Base-by-base conservation (phyloP, 2,329 filamentous ascomycete genomes). In the Diplodia corticola region DNA sequence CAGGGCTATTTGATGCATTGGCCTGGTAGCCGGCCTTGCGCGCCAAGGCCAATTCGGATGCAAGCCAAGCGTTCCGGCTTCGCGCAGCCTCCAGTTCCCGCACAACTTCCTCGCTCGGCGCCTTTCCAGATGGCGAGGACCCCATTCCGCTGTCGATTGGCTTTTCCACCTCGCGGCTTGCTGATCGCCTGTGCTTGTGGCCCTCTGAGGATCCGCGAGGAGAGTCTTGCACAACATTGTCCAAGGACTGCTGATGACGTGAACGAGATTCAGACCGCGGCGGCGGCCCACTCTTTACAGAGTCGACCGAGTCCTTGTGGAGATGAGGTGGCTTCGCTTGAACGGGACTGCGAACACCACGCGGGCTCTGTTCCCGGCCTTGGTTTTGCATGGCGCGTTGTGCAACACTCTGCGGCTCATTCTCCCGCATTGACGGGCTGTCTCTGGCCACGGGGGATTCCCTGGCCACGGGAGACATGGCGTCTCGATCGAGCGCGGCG, bases 11-110 rank as follows among this genome's bases (percentile, higher is more conserved):
- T 1, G 88, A 88, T 2, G 88, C 82, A 69, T 87, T 92, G 17
- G 91, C 86, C 6, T 88, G 85, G 73, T 98, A 99, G 5, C 95
- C 95, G 48, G 92, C 88, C 78, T 97, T 97, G 59, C 91, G 88
- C 6, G 95, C 96, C 69, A 99, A 82, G 67, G 96, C 92, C 53
- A 99, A 83, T 78, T 99, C 95, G 0, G 94, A 97, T 7, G 93
- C 92, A 77, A 96, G 97, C 95, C 95, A 99, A 0, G 94, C 94
- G 78, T 97, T 98, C 61, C 91, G 88, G 73, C 90, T 95, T 73
- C 92, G 91, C 3, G 89, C 86, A 9, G 88, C 84, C 75, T 99
- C 94, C 2, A 99, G 83, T 75, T 99, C 95, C 75, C 95, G 94
- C 15, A 92, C 83, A 13, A 97, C 78, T 0, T 91, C 88, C 69